These are phyloP conservation scores for Musa troglodytarum DNA, from an alignment of 176 grass and related monocot genomes.

Conservation along the genomic window DNA sequence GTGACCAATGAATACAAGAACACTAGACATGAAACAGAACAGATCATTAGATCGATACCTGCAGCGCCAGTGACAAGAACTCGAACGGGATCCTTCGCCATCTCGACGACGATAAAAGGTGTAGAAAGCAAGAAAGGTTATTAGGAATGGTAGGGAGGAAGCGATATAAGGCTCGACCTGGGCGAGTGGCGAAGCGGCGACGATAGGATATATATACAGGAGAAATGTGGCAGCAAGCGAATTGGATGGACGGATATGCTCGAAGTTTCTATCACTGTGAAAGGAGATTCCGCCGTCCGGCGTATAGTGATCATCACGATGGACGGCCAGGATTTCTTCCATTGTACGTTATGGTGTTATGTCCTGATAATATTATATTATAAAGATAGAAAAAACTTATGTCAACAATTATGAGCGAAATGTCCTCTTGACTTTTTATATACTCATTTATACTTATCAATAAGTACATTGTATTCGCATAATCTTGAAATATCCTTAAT, in stretches of 20 bases:
- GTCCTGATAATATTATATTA: too few relatives aligned
- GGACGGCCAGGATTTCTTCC: not conserved
- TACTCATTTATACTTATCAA: too few relatives aligned
- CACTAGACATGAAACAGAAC: conserved; percentile 4
- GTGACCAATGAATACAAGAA: not conserved
- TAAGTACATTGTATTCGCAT: too few relatives aligned
- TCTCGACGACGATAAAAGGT: not conserved
- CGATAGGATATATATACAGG: too few relatives aligned
- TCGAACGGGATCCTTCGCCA: conserved; percentile 69
- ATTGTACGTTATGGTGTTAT: too few relatives aligned
- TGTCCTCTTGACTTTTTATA: too few relatives aligned
- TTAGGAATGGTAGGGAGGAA: not conserved
- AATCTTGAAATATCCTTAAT: too few relatives aligned
- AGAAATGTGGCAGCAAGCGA: too few relatives aligned
- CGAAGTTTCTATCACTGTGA: not conserved
- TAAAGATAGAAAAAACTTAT: too few relatives aligned
- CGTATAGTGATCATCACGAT: not conserved
- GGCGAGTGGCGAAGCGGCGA: too few relatives aligned
- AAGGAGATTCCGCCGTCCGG: not conserved
- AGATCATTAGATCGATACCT: conserved; percentile 34
- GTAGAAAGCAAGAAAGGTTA: not conserved
- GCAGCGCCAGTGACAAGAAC: conserved; percentile 97
- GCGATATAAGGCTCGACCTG: not conserved
- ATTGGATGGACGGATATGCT: too few relatives aligned
- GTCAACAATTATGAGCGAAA: too few relatives aligned